Evolutionary conservation across 805 yeast species (phyloP).

Genomic region (Ogataea corticis): DNA sequence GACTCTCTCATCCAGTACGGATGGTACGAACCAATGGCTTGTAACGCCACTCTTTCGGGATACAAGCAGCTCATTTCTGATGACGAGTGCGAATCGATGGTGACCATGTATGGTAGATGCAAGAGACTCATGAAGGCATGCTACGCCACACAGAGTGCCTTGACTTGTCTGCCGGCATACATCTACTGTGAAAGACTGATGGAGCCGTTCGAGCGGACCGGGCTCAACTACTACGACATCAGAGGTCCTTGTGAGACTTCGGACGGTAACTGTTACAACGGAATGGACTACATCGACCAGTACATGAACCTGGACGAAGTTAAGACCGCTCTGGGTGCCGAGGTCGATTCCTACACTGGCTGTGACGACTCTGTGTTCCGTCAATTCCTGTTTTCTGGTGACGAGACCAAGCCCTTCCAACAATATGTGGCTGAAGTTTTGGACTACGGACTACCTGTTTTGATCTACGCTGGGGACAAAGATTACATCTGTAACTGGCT

Average conservation of each 20-base stretch:
- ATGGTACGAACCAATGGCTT: constrained; percentile 89
- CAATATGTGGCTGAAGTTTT: constrained; percentile 68
- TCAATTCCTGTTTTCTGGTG: constrained; percentile 84
- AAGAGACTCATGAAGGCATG: constrained; percentile 72
- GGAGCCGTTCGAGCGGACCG: constrained; percentile 81
- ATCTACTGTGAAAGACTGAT: constrained; percentile 85
- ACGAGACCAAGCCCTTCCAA: constrained; percentile 90
- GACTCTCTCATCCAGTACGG: constrained; percentile 80
- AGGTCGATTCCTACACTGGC: constrained; percentile 72
- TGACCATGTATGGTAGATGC: constrained; percentile 73
- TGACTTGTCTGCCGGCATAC: constrained; percentile 90
- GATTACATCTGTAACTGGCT: constrained; percentile 97
- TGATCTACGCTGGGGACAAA: constrained; percentile 93
- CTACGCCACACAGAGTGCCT: constrained; percentile 69
- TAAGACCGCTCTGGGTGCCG: constrained; percentile 83
- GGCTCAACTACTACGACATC: constrained; percentile 89
- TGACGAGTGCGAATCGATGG: constrained; percentile 76
- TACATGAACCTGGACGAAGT: constrained; percentile 80
- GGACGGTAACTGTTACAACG: constrained; percentile 73
- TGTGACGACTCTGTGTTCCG: constrained; percentile 79
- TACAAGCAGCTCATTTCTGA: constrained; percentile 71
- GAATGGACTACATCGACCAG: constrained; percentile 68
- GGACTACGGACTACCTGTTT: constrained; percentile 73
- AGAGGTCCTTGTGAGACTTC: constrained; percentile 73
- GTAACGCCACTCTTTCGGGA: constrained; percentile 78